Conservation (phyloP, 768 basidiomycete species). For the Holtermanniella nyarrowii region DNA sequence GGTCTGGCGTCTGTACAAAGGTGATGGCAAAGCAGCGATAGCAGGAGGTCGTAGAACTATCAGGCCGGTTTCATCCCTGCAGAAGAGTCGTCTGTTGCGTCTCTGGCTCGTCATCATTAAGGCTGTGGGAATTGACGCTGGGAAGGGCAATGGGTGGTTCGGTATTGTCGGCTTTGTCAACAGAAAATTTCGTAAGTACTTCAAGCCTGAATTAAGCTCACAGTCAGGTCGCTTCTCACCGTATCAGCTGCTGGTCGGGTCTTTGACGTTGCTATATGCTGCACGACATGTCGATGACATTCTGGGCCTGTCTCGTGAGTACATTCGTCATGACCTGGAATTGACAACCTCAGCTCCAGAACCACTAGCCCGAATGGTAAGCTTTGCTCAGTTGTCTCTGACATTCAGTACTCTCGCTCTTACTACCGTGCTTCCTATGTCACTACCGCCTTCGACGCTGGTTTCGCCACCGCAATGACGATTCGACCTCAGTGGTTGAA, state of each 20-base stretch:
- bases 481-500: slow-evolving; percentile 85
- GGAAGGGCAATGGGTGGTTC: slow-evolving; percentile 4
- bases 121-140: neutral
- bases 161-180: slow-evolving; percentile 28
- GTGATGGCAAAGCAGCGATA: slow-evolving; percentile 37
- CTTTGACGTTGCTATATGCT: slow-evolving; percentile 74
- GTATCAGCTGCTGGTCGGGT: slow-evolving; percentile 87
- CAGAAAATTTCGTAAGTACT: slow-evolving; percentile 28
- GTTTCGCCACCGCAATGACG: slow-evolving; percentile 89
- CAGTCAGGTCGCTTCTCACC: slow-evolving; percentile 69
- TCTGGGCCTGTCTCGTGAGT: slow-evolving; percentile 66
- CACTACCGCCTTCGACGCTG: slow-evolving; percentile 85
- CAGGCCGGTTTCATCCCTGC: neutral
- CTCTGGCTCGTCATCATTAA: neutral
- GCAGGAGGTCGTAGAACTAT: neutral
- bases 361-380: slow-evolving; percentile 74
- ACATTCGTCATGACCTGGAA: no score
- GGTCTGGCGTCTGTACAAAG: slow-evolving; percentile 66
- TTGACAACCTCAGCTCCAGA: slow-evolving; percentile 80
- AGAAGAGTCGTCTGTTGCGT: neutral
- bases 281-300: slow-evolving; percentile 74
- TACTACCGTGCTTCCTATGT: slow-evolving; percentile 97
- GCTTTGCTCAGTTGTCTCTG: slow-evolving; percentile 28
- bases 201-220: no score
- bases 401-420: slow-evolving; percentile 66